Evolutionary conservation across 2,329 filamentous ascomycete species (phyloP).

Genomic region (Alternaria arborescens): DNA sequence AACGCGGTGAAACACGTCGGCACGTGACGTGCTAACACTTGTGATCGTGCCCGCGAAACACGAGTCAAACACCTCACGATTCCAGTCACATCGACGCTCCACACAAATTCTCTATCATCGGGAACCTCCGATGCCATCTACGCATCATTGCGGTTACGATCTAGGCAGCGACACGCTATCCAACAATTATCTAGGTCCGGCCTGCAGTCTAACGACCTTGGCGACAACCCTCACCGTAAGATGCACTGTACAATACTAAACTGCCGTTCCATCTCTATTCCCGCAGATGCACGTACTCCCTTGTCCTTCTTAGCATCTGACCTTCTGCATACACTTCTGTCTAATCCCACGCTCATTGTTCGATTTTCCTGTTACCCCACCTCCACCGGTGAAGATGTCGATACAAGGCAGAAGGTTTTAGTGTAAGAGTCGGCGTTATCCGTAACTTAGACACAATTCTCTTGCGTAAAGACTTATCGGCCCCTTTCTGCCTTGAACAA

Average conservation of each 20-base stretch:
- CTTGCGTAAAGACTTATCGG: conserved; percentile 14
- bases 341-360: conserved; percentile 15
- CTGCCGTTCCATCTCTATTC: conserved; percentile 17
- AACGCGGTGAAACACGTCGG: conserved; percentile 11
- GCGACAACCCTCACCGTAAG: conserved; percentile 38
- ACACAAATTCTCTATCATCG: conserved; percentile 10
- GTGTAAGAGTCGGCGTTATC: conserved; percentile 24
- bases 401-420: conserved; percentile 42
- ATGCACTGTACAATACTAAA: conserved; percentile 33
- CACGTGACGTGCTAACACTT: conserved; percentile 22
- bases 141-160: conserved; percentile 19
- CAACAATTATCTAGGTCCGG: conserved; percentile 15
- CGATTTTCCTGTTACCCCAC: conserved; percentile 34
- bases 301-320: conserved; percentile 32
- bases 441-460: conserved; percentile 14
- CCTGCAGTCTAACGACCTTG: conserved; percentile 25
- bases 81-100: background rate
- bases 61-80: conserved; percentile 2
- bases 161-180: conserved; percentile 37
- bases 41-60: conserved; percentile 6
- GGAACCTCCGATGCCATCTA: conserved; percentile 3
- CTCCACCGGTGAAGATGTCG: conserved; percentile 42
- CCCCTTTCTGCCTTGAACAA: conserved; percentile 23
- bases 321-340: conserved; percentile 27
- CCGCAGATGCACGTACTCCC: conserved; percentile 22